Conservation (phyloP, 495 filamentous ascomycete species). For the Aeminium ludgeri region DNA sequence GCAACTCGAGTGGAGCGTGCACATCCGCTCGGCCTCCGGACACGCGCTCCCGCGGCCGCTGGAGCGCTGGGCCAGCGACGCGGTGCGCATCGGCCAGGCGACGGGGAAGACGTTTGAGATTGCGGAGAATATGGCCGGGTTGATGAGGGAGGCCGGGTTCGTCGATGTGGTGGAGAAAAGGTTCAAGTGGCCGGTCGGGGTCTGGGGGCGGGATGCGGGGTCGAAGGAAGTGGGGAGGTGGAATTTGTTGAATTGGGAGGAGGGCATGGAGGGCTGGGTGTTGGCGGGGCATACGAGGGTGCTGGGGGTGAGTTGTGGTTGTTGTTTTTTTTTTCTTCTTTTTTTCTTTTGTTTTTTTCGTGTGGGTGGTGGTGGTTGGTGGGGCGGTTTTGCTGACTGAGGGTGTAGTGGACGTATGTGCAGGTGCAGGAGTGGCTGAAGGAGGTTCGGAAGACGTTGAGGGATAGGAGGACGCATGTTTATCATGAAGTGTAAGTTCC, state of each 20-base stretch:
- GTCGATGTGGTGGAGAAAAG: slow-evolving; percentile 25
- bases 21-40: slow-evolving; percentile 12
- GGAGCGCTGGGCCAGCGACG: slow-evolving; percentile 6
- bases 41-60: slow-evolving; percentile 3
- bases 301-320: slow-evolving; percentile 5
- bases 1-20: slow-evolving; percentile 18
- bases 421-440: slow-evolving; percentile 11
- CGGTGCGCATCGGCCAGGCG: slow-evolving; percentile 15
- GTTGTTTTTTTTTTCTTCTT: not conserved
- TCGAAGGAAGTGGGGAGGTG: slow-evolving; percentile 15
- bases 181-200: slow-evolving; percentile 18
- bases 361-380: not conserved
- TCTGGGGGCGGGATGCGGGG: slow-evolving; percentile 11
- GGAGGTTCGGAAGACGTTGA: not conserved
- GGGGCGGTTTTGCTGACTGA: slow-evolving; percentile 1
- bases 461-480: slow-evolving; percentile 1
- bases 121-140: slow-evolving; percentile 7
- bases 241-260: slow-evolving; percentile 17
- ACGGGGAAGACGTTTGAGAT: slow-evolving; percentile 19
- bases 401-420: slow-evolving; percentile 11
- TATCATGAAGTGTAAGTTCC: slow-evolving; percentile 2
- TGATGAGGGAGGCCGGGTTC: slow-evolving; percentile 23
- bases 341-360: not conserved
- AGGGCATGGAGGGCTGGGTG: slow-evolving; percentile 11
- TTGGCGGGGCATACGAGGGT: slow-evolving; percentile 7